A percentile compares a stretch with the other conserved stretches of the same genome.
These are phyloP conservation scores for Colletotrichum cuscutae DNA, from an alignment of 2,329 filamentous ascomycete genomes.

Conservation along the genomic window DNA sequence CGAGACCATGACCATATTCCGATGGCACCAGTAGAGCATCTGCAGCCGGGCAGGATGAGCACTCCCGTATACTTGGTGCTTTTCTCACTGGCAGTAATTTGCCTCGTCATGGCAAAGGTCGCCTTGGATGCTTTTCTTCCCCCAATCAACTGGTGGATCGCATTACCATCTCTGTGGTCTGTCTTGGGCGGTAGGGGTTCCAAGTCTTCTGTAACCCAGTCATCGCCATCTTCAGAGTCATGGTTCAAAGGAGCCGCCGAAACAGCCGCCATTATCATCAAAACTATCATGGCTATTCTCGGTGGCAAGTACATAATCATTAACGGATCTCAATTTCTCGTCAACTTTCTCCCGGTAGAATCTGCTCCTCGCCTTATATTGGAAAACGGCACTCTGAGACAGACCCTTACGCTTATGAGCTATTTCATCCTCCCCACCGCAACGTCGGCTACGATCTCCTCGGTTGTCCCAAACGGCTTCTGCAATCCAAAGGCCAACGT, in stretches of 20 bases:
- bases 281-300: not conserved
- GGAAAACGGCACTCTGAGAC: not conserved
- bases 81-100: not conserved
- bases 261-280: not conserved
- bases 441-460: not conserved
- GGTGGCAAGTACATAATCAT: not conserved
- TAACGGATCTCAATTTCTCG: not conserved
- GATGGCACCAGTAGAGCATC: not conserved
- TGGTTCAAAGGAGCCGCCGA: not conserved
- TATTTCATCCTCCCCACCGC: slow-evolving; percentile 4
- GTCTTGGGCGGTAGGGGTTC: not conserved
- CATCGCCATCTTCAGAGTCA: not conserved
- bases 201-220: not conserved
- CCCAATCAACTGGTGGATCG: not conserved
- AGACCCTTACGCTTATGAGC: not conserved
- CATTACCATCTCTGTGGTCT: not conserved
- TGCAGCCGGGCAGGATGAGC: not conserved
- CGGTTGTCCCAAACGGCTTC: not conserved
- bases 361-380: not conserved
- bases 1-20: not conserved
- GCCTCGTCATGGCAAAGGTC: not conserved
- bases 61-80: not conserved
- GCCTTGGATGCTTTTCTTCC: not conserved
- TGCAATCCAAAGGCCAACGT: not conserved
- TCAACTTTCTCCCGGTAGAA: not conserved